phyloP scores from a whole-genome alignment of 768 basidiomycete species.

The Boletus sp. region DNA sequence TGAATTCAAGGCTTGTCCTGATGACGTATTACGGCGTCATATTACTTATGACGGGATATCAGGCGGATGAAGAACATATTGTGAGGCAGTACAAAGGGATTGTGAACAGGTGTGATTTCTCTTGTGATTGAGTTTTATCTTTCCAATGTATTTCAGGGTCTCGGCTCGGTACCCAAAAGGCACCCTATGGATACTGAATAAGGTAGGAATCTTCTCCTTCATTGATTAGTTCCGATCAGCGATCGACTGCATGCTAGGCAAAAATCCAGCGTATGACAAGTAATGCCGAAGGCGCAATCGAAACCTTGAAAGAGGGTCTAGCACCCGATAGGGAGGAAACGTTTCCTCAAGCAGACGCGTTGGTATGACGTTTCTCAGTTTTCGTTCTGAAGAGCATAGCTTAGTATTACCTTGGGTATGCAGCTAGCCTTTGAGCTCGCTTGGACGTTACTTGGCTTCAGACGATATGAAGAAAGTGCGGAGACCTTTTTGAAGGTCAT shows the following conservation, averaged over 20 bases:
- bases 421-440: conserved; percentile 77
- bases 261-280: conserved; percentile 73
- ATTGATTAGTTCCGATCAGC: not conserved
- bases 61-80: conserved; percentile 67
- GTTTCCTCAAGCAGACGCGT: conserved; percentile 71
- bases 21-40: conserved; percentile 81
- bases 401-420: not conserved
- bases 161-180: conserved; percentile 61
- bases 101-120: conserved; percentile 52
- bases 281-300: conserved; percentile 64
- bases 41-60: conserved; percentile 69
- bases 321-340: conserved; percentile 46
- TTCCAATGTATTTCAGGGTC: conserved; percentile 36
- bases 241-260: conserved; percentile 41
- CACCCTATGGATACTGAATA: conserved; percentile 71
- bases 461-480: conserved; percentile 66
- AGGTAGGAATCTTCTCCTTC: conserved; percentile 37
- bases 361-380: conserved; percentile 39
- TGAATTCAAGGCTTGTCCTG: conserved; percentile 53
- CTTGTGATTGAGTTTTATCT: not conserved
- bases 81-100: conserved; percentile 61
- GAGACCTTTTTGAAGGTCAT: conserved; percentile 63
- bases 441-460: conserved; percentile 67
- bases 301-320: conserved; percentile 57
- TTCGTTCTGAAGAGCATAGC: not conserved